These are phyloP conservation scores for Fusarium tricinctum DNA, from an alignment of 2,329 filamentous ascomycete genomes.

Conservation along the genomic window DNA sequence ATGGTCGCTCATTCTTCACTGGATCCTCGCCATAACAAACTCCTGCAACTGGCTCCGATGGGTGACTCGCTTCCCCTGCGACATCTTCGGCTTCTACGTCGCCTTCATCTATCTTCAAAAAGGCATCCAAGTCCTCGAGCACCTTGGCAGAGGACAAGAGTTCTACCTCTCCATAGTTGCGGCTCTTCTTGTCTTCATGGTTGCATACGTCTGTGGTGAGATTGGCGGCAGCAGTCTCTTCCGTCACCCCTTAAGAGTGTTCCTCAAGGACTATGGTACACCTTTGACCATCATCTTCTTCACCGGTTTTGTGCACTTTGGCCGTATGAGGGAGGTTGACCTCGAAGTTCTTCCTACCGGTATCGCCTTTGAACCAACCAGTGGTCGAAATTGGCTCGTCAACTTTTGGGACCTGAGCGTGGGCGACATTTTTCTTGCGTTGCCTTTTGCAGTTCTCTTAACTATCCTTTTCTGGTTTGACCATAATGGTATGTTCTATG, in stretches of 20 bases:
- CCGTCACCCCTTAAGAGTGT: conserved; percentile 80
- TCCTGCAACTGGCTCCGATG: conserved; percentile 90
- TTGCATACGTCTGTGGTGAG: conserved; percentile 80
- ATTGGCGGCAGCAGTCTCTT: conserved; percentile 81
- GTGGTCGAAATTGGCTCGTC: conserved; percentile 80
- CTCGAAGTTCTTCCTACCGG: conserved; percentile 81
- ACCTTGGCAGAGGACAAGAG: conserved; percentile 75
- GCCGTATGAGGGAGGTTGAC: conserved; percentile 79
- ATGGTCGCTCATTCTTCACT: conserved; percentile 88
- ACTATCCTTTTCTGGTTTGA: conserved; percentile 93
- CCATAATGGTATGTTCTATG: conserved; percentile 75
- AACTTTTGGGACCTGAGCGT: conserved; percentile 83
- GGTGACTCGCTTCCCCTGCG: conserved; percentile 91
- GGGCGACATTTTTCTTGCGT: conserved; percentile 82
- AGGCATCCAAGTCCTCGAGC: conserved; percentile 85
- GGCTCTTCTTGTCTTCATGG: conserved; percentile 81
- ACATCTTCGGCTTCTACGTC: conserved; percentile 95
- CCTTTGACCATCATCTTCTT: conserved; percentile 89
- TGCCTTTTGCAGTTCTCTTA: conserved; percentile 87
- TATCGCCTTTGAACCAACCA: conserved; percentile 83
- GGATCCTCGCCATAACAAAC: conserved; percentile 85
- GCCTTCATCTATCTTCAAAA: conserved; percentile 94
- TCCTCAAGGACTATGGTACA: conserved; percentile 91
- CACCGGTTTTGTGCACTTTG: conserved; percentile 88
- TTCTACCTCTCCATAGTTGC: conserved; percentile 86